Evolutionary conservation across 176 grass and related monocot genomes (phyloP), one percentile per base, ranked within the genome.

Genomic region (Calamus simplicifolius): DNA sequence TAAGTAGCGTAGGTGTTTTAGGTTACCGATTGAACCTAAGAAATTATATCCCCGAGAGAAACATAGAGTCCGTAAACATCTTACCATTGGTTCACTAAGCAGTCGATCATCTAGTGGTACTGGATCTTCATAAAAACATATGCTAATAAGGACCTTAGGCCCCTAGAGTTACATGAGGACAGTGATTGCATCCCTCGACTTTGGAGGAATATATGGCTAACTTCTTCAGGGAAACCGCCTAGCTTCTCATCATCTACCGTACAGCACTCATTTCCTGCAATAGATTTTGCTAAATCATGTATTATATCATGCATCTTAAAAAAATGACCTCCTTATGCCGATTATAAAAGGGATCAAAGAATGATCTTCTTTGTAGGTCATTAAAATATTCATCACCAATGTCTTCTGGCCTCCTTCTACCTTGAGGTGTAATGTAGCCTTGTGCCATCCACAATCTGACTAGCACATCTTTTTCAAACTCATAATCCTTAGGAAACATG

Each of bases 371-470:
- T 61, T 28, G 17, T 52, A 86, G 69, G 26, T 86, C 77, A 50
- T 72, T 30, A 23, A 86, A 63, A 52, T 50, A 77, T 5, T 65
- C 12, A 15, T 29, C 6, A 10, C 58, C 83, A 6, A 81, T 51
- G 6, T 30, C 19, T 52, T 85, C 77, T 5, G 2, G 29, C 25
- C 51, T 69, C 61, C 64, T 64, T 2, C 53, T 28, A 6, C 58
- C 30, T 59, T 12, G 14, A 23, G 43, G 1, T 4, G 64, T 5
- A 4, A 86, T 64, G 14, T 69, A 77, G 64, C 73, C 73, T 27
- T 86, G 83, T 1, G 83, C 73, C 12, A 74, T 81, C 83, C 83
- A 86, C 58, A 86, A 52, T 5, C 68, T 35, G 29, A 81, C 30
- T 28, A 86, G 54, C 28, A 69, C 23, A 19, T 69, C 69, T 58